Evolutionary conservation across 2,329 filamentous ascomycete genomes (phyloP), one percentile per base, ranked within the genome.

Genomic region (Colletotrichum trifolii): DNA sequence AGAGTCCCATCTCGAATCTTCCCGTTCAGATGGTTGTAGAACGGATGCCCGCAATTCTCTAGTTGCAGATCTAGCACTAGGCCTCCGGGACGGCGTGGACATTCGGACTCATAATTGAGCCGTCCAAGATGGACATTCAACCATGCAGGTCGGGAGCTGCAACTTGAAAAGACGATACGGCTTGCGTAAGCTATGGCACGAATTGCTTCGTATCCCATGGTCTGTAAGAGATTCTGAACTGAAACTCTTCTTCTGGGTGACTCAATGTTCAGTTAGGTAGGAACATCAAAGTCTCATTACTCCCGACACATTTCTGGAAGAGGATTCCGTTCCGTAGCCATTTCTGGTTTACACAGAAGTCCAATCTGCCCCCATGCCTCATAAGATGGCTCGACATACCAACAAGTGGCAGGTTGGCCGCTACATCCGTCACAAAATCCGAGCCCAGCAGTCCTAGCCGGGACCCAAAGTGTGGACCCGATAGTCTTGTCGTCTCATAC

Each of bases 361-460:
- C 25, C 25, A 25, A 25, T 25, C 25, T 5, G 3, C 25, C 25
- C 25, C 25, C 25, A 25, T 25, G 25, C 25, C 25, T 5, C 4
- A 25, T 5, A 5, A 25, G 25, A 25, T 25, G 25, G 3, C 25
- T 25, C 25, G 4, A 25, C 25, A 25, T 25, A 38, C 36, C 39
- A 36, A 33, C 34, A 34, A 38, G 11, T 33, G 5, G 12, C 25
- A 25, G 4, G 25, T 25, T 25, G 43, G 36, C 33, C 15, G 33
- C 50, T 58, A 33, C n/a, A 17, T 53, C 63, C 63, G 58, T 56
- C 46, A 47, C 52, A 17, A 50, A n/a, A 25, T 56, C 62, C 62
- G 63, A 63, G 52, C 52, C 58, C 58, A 62, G 39, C 47, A 52
- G 13, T 38, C 45, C 42, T 49, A 49, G 39, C 47, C 25, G 43